Base-by-base conservation (phyloP, 129 eudicot genomes). In the Smallanthus sonchifolius region DNA sequence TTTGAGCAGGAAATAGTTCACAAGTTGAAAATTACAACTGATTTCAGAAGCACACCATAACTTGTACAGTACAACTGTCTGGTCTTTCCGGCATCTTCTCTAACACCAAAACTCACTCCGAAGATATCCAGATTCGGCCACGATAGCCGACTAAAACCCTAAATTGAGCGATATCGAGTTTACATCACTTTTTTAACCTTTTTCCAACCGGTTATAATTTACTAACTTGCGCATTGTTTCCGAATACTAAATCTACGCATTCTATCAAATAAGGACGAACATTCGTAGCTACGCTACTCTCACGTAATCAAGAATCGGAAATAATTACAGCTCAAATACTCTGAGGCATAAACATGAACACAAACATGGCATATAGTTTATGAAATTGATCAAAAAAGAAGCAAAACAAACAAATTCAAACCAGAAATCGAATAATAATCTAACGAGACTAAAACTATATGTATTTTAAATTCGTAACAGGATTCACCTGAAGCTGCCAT, bases 401-500 rank as follows among this genome's bases (percentile, higher is more conserved):
- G 2, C 13, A 57, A 10, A 28, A 59, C 15, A 30, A 59, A 28
- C n/a, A 34, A 11, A 60, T 14, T 60, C 19, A 13, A 30, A 30
- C 16, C 16, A 60, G 7, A 60, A 56, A 34, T 60, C 19, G 66
- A 32, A 32, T 34, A 56, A 64, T 77, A 60, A 14, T 60, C 17
- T 20, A 43, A 72, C 6, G 16, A 38, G 16, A 75, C 28, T 69
- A 54, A 76, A 66, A 44, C 51, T 32, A 77, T 37, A 6, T 42
- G 75, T 13, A 20, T 38, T 48, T 4, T 0, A 71, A 59, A 42
- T 48, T 38, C 38, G 34, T 28, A 40, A 70, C 49, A 59, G 64
- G 68, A 15, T 74, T 77, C 47, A 84, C 92, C 87, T 36, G 83
- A 35, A 75, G 89, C 82, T 35, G 87, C 75, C 84, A 82, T 69